phyloP scores from a whole-genome alignment of 176 grass and related monocot genomes.

The Puccinellia tenuiflora region DNA sequence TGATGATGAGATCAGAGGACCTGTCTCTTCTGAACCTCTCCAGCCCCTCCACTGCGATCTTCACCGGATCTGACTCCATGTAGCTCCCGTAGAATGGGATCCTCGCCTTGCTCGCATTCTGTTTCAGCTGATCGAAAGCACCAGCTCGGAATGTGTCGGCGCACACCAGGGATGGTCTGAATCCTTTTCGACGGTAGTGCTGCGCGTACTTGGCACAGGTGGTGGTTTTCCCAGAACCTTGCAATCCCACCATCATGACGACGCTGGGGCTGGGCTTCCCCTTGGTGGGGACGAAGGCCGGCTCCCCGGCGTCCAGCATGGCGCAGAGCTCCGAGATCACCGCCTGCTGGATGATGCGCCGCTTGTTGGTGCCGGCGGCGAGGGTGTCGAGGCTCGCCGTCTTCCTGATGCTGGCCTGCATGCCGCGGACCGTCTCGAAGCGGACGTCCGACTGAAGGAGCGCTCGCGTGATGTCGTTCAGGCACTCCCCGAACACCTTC shows the following conservation, averaged over 20 bases:
- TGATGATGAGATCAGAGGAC: constrained; percentile 72
- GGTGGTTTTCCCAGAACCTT: constrained; percentile 83
- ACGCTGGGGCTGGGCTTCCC: constrained; percentile 55
- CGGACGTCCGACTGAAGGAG: constrained; percentile 52
- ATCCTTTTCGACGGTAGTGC: constrained; percentile 63
- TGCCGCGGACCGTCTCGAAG: constrained; percentile 43
- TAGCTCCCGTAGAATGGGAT: constrained; percentile 81
- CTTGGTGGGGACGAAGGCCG: constrained; percentile 58
- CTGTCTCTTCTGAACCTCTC: constrained; percentile 65
- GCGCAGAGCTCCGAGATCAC: constrained; percentile 61
- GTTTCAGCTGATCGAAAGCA: constrained; percentile 79
- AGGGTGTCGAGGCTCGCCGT: constrained; percentile 48
- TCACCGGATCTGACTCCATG: constrained; percentile 67
- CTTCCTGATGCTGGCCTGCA: constrained; percentile 51
- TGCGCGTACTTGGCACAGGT: constrained; percentile 66
- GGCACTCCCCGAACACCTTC: constrained; percentile 53
- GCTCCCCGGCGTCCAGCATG: constrained; percentile 69
- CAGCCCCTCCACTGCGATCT: constrained; percentile 67
- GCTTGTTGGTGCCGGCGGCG: constrained; percentile 68
- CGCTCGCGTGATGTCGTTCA: constrained; percentile 61
- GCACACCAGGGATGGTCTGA: constrained; percentile 67
- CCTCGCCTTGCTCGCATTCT: constrained; percentile 74
- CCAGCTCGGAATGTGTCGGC: constrained; percentile 76
- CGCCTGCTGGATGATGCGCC: constrained; percentile 53
- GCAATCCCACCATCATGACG: constrained; percentile 63